phyloP scores from a whole-genome alignment of 177 flowering plant genomes.

The Vitis hybrid region DNA sequence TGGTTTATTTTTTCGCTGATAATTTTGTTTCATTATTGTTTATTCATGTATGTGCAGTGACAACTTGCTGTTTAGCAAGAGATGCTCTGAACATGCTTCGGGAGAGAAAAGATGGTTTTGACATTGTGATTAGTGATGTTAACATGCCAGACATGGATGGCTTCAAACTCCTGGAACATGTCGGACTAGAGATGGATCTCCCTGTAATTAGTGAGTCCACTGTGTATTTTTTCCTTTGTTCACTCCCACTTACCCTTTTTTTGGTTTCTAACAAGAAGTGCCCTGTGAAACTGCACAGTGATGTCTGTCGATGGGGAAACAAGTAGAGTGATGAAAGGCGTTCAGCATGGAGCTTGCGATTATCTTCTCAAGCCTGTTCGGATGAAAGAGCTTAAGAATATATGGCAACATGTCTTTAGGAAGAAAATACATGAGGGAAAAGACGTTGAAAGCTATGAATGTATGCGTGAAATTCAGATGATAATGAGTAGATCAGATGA shows the following conservation, averaged over 20 bases:
- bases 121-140: constrained; percentile 8
- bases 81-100: constrained; percentile 21
- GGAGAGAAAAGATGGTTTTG: constrained; percentile 19
- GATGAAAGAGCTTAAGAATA: constrained; percentile 21
- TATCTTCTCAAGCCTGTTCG: constrained; percentile 23
- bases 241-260: background rate
- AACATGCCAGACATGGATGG: too few species aligned
- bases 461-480: constrained; percentile 8
- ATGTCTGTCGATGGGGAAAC: constrained; percentile 22
- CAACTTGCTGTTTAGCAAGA: constrained; percentile 19
- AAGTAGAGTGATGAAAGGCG: constrained; percentile 1
- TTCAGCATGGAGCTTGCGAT: constrained; percentile 22
- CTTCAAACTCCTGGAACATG: too few species aligned
- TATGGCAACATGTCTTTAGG: constrained; percentile 23
- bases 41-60: constrained; percentile 12
- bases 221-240: background rate
- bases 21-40: background rate
- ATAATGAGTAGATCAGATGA: constrained; percentile 11
- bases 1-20: background rate
- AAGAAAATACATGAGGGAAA: constrained; percentile 18
- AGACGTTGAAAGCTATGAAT: constrained; percentile 7
- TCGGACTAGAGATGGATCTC: constrained; percentile 13
- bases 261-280: background rate
- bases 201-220: constrained; percentile 23
- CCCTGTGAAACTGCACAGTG: constrained; percentile 7